A percentile compares a stretch with the other conserved stretches of the same genome.
These are phyloP conservation scores for Senecio squalidus DNA, from an alignment of 140 eudicot genomes.

Conservation along the genomic window DNA sequence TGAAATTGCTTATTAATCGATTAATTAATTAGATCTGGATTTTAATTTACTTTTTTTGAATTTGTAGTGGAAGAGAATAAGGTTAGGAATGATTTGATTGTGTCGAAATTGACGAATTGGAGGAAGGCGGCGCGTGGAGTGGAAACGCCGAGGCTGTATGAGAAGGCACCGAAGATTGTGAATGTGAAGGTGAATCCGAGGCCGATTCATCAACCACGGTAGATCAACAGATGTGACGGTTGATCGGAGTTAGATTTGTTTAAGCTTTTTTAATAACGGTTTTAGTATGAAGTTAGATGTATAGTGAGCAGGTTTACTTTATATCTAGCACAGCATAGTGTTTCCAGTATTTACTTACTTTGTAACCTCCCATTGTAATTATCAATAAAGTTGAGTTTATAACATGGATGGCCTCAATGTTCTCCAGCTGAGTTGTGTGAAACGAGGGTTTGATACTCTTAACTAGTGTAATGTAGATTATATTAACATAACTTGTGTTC, in stretches of 20 bases:
- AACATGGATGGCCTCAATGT: too few species aligned
- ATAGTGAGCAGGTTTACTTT: slow-evolving; percentile 13
- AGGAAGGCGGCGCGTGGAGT: slow-evolving; percentile 46
- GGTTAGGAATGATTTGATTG: slow-evolving; percentile 45
- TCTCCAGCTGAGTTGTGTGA: too few species aligned
- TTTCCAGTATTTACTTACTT: slow-evolving; percentile 2
- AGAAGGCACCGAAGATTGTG: slow-evolving; percentile 91
- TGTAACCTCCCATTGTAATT: slow-evolving; percentile 22
- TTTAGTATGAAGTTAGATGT: slow-evolving; percentile 20
- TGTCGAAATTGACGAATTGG: slow-evolving; percentile 61
- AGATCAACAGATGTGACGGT: slow-evolving; percentile 23
- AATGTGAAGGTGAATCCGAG: slow-evolving; percentile 66
- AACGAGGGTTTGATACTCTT: too few species aligned
- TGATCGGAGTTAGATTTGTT: slow-evolving; percentile 9
- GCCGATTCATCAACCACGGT: slow-evolving; percentile 90
- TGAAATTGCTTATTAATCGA: not conserved
- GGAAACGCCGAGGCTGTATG: slow-evolving; percentile 41
- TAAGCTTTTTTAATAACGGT: not conserved
- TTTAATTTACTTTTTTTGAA: not conserved
- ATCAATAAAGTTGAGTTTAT: not conserved
- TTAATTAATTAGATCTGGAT: not conserved
- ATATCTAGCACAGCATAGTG: not conserved
- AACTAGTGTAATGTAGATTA: too few species aligned
- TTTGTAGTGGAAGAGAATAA: slow-evolving; percentile 30
- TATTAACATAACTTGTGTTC: too few species aligned